Evolutionary conservation across 768 basidiomycete species (phyloP), one percentile per base, ranked within the genome.

Genomic region (Tulasnella sp.): DNA sequence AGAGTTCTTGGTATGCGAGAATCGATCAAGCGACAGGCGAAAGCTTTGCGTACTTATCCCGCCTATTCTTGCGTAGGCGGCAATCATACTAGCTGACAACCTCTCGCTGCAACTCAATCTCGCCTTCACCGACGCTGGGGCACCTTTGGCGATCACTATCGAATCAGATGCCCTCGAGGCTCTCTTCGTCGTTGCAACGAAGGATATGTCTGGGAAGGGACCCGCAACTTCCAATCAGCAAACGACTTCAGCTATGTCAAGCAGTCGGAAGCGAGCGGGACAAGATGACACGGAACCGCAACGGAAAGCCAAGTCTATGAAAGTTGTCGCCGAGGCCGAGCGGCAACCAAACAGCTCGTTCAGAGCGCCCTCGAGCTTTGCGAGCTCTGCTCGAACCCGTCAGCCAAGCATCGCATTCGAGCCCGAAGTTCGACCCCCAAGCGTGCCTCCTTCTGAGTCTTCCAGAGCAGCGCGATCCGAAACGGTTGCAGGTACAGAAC

Each of bases 121-220:
- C 77, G 90, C 92, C 11, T 95, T 96, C 85, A 95, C 93, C 0
- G 91, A 93, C 81, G 91, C 93, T 3, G 88, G 90, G 20, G 89
- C 89, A 16, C 94, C 95, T 14, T 86, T 96, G n/a, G 93, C 91
- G 83, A 92, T 96, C 81, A 91, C 93, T 75, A 88, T 94, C 58
- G 92, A 93, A 83, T 89, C 90, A 12, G 93, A 95, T 83, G 88
- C 88, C 78, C 87, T 87, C 0, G 90, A 93, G 48, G 88, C 88
- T 58, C 88, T 95, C 44, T 95, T 95, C 84, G 92, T 94, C 37
- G 92, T 96, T 81, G 93, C 94, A 9, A 94, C 94, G 11, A 94
- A 90, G 83, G 90, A 91, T 24, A 72, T 42, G 24, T 72, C 82
- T n/a, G 42, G 69, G 8, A 42, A 37, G 20, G 31, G 46, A 37